Base-by-base conservation (phyloP, 768 basidiomycete species). In the Russula olivacea region DNA sequence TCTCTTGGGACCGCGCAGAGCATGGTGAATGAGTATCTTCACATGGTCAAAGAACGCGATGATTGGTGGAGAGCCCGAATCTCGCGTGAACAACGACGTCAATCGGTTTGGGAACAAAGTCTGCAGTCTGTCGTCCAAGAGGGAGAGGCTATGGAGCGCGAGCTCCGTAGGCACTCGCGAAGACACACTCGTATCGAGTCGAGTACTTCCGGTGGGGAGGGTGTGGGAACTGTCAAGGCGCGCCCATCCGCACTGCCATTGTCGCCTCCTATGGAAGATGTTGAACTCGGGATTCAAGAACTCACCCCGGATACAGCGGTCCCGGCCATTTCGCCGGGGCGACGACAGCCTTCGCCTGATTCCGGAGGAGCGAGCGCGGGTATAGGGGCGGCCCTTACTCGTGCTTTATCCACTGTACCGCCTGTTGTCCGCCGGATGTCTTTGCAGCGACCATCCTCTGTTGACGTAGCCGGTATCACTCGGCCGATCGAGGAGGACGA, bases 91-190 rank as follows among this genome's bases (percentile, higher is more conserved):
- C 77, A 80, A 53, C 77, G 80, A 67, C 78, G 85, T 28, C 84
- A 86, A 69, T 76, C 71, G 12, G 77, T 93, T 30, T 98, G 95
- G 95, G 94, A 96, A 74, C 88, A 93, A 75, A 95, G 90, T 72
- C 73, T 98, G 70, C 84, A 87, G 59, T 83, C 84, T 2, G 93
- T 95, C 9, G 93, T 94, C 1, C 79, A 81, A 60, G 91, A 96
- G 72, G 93, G 93, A 17, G 91, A 92, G 69, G 80, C 78, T 11
- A 79, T 95, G 23, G 95, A 98, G 76, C 76, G 76, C 61, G 92
- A 96, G 73, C 78, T 98, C 60, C 79, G 84, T 64, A 78, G 75
- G 65, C 75, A 84, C 57, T 83, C 83, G 68, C 82, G 76, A 73
- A 77, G 85, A 56, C 83, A 84, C 56, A 88, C 85, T 69, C 74